Evolutionary conservation across 257 asterid species (phyloP), one percentile per base, ranked within the genome.

Genomic region (Solanum paucissectum): DNA sequence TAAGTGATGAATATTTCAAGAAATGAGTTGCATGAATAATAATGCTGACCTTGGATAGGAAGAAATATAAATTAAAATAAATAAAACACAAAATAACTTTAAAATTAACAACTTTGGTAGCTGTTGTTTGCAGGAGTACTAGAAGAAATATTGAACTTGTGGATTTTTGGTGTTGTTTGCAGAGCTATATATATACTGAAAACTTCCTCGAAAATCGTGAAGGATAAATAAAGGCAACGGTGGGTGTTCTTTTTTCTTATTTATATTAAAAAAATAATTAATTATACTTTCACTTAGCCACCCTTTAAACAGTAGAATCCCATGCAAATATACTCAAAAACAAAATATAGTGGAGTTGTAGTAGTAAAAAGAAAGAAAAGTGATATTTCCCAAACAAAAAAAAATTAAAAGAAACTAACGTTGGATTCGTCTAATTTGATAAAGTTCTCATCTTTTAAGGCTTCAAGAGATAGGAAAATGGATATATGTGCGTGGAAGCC

Each of bases 361-460:
- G 81, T 86, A 87, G 75, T 83, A 88, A 42, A 64, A 90, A 37
- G 74, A 87, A 91, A 82, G 84, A 76, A 85, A 83, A 73, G 88
- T 36, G 66, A 60, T 68, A 87, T 88, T 88, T 86, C 71, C 83
- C 58, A 18, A 64, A 18, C n/a, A 55, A 55, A 62, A 89, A 86
- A 76, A 8, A 62, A 68, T 37, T 29, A 58, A 71, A 90, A 86
- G 27, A 86, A 89, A 86, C 64, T 77, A 87, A 87, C 87, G 88
- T 89, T 82, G 85, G 89, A 89, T 87, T 87, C 88, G 92, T 90
- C 93, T 87, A 91, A 92, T 94, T 94, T 95, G 94, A 96, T 93
- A 93, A 95, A 95, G 94, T 91, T 88, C 42, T 42, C 94, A 93
- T 92, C 98, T 94, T 94, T 94, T 93, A 83, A 91, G 92, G 91